Evolutionary conservation across 345 rosid genomes (phyloP).

Genomic region (Laguncularia racemosa): DNA sequence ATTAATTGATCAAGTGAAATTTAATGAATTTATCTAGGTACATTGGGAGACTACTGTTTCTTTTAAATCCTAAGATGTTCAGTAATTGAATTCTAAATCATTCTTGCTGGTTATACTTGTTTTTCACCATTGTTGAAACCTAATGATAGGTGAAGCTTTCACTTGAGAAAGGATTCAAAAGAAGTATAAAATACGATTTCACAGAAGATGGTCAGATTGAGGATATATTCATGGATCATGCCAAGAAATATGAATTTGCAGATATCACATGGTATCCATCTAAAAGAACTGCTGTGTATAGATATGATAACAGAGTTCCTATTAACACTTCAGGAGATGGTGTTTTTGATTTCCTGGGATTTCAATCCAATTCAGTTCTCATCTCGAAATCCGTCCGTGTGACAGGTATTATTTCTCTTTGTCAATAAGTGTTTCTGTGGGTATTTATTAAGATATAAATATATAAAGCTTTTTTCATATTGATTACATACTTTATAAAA

Average conservation of each 20-base stretch:
- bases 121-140: neutral
- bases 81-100: too few species aligned
- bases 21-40: too few species aligned
- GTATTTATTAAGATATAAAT: too few species aligned
- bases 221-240: constrained; percentile 50
- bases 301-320: constrained; percentile 62
- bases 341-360: constrained; percentile 61
- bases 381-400: constrained; percentile 52
- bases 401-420: constrained; percentile 32
- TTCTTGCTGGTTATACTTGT: too few species aligned
- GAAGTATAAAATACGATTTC: constrained; percentile 64
- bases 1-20: too few species aligned
- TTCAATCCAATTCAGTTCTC: constrained; percentile 53
- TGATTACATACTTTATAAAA: too few species aligned
- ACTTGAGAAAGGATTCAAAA: constrained; percentile 61
- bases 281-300: constrained; percentile 54
- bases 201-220: constrained; percentile 55
- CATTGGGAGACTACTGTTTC: too few species aligned
- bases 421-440: too few species aligned
- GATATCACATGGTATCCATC: constrained; percentile 93
- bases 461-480: too few species aligned
- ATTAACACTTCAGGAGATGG: constrained; percentile 44
- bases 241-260: constrained; percentile 56
- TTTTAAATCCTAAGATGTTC: too few species aligned
- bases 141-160: constrained; percentile 51